Percentiles rank a stretch among this genome's conserved stretches.
Conservation (phyloP, 2,329 filamentous ascomycete species). For the Hypoxylon sp. region DNA sequence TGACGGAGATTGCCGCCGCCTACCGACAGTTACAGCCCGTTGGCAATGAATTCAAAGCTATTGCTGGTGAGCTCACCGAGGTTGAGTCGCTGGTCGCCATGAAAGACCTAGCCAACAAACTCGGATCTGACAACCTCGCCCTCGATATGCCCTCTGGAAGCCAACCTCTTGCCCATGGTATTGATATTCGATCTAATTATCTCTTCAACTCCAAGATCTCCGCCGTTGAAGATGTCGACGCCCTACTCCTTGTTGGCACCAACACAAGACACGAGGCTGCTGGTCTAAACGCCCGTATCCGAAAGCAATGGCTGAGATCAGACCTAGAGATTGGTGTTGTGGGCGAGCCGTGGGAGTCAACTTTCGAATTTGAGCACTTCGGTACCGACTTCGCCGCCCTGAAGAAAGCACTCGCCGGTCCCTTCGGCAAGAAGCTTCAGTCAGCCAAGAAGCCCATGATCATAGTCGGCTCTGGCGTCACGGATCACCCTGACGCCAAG, state of each 20-base stretch:
- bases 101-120: slow-evolving; percentile 97
- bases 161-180: slow-evolving; percentile 88
- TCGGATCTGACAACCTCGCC: slow-evolving; percentile 95
- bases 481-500: slow-evolving; percentile 92
- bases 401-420: slow-evolving; percentile 86
- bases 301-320: slow-evolving; percentile 97
- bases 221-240: slow-evolving; percentile 94
- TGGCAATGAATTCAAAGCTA: slow-evolving; percentile 94
- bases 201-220: slow-evolving; percentile 96
- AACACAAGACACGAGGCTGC: slow-evolving; percentile 97
- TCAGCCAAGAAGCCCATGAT: slow-evolving; percentile 95
- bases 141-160: slow-evolving; percentile 90
- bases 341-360: slow-evolving; percentile 91
- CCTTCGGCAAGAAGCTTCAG: slow-evolving; percentile 93
- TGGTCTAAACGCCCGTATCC: slow-evolving; percentile 94
- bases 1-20: slow-evolving; percentile 86
- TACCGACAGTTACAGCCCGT: slow-evolving; percentile 85
- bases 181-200: slow-evolving; percentile 95
- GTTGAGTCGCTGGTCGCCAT: slow-evolving; percentile 94
- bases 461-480: slow-evolving; percentile 91
- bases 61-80: slow-evolving; percentile 92
- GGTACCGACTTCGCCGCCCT: slow-evolving; percentile 83
- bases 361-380: slow-evolving; percentile 94
- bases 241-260: slow-evolving; percentile 91
- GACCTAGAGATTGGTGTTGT: slow-evolving; percentile 94